Percentiles rank a stretch among this genome's conserved stretches.
phyloP scores from a whole-genome alignment of 257 asterid species.

The Solanum arcanum region DNA sequence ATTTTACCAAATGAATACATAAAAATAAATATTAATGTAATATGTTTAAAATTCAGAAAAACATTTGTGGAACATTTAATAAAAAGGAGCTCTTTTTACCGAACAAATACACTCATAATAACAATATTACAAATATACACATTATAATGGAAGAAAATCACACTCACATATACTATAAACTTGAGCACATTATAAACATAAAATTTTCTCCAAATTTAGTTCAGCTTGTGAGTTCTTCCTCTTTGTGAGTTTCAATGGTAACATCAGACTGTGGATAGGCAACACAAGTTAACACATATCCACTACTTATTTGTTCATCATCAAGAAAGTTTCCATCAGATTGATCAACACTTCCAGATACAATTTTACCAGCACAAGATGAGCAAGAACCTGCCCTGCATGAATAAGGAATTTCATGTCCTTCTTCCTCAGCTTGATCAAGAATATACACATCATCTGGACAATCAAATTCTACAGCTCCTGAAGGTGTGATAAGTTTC shows the following conservation, averaged over 20 bases:
- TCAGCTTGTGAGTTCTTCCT: constrained; percentile 32
- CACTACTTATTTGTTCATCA: constrained; percentile 35
- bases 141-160: background rate
- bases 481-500: constrained; percentile 43
- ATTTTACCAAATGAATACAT: background rate
- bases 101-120: background rate
- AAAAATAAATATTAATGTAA: background rate
- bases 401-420: constrained; percentile 54
- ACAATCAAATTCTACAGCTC: constrained; percentile 33
- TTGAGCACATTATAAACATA: background rate
- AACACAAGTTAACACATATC: constrained; percentile 66
- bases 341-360: constrained; percentile 56
- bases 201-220: background rate
- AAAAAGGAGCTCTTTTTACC: background rate
- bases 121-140: background rate
- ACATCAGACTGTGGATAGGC: constrained; percentile 53
- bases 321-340: constrained; percentile 68
- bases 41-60: background rate
- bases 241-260: constrained; percentile 65
- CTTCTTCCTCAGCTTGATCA: constrained; percentile 65
- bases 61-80: background rate
- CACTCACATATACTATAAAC: background rate
- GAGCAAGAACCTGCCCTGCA: constrained; percentile 95
- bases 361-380: constrained; percentile 59
- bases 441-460: constrained; percentile 42